phyloP scores from a whole-genome alignment of 305 asterid genomes.

The Fraxinus velutina region DNA sequence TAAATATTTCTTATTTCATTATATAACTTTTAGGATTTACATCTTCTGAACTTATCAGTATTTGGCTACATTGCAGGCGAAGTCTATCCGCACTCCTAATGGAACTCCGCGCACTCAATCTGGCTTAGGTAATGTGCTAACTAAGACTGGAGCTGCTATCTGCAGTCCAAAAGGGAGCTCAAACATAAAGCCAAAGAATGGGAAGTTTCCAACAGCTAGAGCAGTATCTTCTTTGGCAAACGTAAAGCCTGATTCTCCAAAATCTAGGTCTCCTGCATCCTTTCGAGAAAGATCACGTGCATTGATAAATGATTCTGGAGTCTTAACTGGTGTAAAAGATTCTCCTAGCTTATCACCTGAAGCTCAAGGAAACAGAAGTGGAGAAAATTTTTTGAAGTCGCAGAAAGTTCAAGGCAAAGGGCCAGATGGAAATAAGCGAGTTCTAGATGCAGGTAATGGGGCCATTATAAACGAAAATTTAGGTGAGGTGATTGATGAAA shows the following conservation, averaged over 20 bases:
- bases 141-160: slow-evolving; percentile 42
- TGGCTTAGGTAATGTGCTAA: slow-evolving; percentile 30
- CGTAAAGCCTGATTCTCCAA: slow-evolving; percentile 37
- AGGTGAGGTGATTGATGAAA: slow-evolving; percentile 27
- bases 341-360: slow-evolving; percentile 32
- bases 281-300: slow-evolving; percentile 29
- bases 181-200: slow-evolving; percentile 49
- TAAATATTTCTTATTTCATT: neutral
- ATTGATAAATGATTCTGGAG: slow-evolving; percentile 22
- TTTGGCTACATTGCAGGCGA: slow-evolving; percentile 42
- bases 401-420: slow-evolving; percentile 25
- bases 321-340: slow-evolving; percentile 25
- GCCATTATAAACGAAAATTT: slow-evolving; percentile 19
- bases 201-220: slow-evolving; percentile 40
- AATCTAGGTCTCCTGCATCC: slow-evolving; percentile 29
- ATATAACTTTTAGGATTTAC: neutral
- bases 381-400: slow-evolving; percentile 25
- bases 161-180: slow-evolving; percentile 46
- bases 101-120: slow-evolving; percentile 42
- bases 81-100: slow-evolving; percentile 64
- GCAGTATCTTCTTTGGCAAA: slow-evolving; percentile 26
- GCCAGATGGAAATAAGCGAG: slow-evolving; percentile 29
- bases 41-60: slow-evolving; percentile 9
- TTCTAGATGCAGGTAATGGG: slow-evolving; percentile 24
- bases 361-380: slow-evolving; percentile 27